A percentile compares a stretch with the other conserved stretches of the same genome.
These are phyloP conservation scores for Malus fusca DNA, from an alignment of 306 rosid genomes.

Conservation along the genomic window DNA sequence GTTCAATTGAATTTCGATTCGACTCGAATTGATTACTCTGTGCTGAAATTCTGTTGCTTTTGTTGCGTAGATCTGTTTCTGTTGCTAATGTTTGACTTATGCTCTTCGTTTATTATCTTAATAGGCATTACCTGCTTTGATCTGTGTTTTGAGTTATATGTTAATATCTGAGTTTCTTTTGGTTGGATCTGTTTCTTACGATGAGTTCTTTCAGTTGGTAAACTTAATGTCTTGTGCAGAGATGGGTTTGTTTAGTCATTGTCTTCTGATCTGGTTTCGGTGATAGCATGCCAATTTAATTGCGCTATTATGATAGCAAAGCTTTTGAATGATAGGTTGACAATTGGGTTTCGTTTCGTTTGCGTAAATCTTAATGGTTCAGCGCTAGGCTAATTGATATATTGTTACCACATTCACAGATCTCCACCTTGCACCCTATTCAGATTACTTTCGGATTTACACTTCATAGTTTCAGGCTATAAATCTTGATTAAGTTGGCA, in stretches of 20 bases:
- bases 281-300: neutral
- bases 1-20: neutral
- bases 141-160: neutral
- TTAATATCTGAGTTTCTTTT: neutral
- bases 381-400: neutral
- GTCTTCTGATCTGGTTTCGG: neutral
- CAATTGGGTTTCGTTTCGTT: neutral
- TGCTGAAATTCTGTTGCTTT: neutral
- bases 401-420: neutral
- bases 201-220: neutral
- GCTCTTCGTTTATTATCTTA: neutral
- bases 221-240: neutral
- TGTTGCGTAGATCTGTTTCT: conserved; percentile 5
- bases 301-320: neutral
- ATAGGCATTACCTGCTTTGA: neutral
- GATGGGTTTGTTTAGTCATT: neutral
- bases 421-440: neutral
- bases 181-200: neutral
- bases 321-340: neutral
- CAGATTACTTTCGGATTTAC: neutral
- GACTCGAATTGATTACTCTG: neutral
- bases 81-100: neutral
- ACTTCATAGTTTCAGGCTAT: neutral
- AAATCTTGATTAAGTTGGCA: neutral
- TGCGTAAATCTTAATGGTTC: neutral